These are phyloP conservation scores for Verticillium alfalfae DNA, from an alignment of 2,329 filamentous ascomycete genomes.

Conservation along the genomic window DNA sequence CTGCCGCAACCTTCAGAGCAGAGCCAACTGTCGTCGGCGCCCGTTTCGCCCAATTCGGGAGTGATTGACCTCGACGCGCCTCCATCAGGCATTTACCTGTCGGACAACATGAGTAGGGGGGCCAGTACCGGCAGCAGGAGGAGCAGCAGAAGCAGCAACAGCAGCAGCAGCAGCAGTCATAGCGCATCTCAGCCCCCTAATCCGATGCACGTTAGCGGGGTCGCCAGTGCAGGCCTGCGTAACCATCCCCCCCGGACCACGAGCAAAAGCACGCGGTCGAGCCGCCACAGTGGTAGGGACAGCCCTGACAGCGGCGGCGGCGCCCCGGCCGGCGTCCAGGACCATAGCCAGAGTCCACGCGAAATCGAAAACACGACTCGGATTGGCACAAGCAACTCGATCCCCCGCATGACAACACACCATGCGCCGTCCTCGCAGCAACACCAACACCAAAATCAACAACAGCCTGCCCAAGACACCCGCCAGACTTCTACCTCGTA, in stretches of 20 bases:
- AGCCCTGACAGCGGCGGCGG: background rate
- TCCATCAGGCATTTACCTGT: background rate
- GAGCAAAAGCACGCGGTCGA: conserved; percentile 4
- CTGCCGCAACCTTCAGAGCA: conserved; percentile 4
- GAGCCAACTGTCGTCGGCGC: conserved; percentile 1
- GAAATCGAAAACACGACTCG: background rate
- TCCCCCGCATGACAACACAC: conserved; percentile 3
- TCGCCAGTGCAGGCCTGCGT: conserved; percentile 1
- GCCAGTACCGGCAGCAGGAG: background rate
- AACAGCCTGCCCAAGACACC: conserved; percentile 1
- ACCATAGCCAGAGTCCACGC: background rate
- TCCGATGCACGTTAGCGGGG: background rate
- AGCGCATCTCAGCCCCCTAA: background rate
- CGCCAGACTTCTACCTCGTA: conserved; percentile 1
- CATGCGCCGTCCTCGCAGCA: conserved; percentile 2
- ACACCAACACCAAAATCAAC: conserved; percentile 1
- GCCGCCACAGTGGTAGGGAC: background rate
- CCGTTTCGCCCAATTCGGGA: conserved; percentile 1
- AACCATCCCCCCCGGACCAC: conserved; percentile 2
- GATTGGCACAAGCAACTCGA: background rate
- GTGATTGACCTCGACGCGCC: background rate
- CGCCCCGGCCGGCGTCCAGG: background rate
- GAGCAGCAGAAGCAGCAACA: conserved; percentile 1
- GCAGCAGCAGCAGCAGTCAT: conserved; percentile 1
- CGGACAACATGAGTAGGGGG: background rate